Base-by-base conservation (phyloP, 2,329 filamentous ascomycete species). In the Bipolaris zeicola region DNA sequence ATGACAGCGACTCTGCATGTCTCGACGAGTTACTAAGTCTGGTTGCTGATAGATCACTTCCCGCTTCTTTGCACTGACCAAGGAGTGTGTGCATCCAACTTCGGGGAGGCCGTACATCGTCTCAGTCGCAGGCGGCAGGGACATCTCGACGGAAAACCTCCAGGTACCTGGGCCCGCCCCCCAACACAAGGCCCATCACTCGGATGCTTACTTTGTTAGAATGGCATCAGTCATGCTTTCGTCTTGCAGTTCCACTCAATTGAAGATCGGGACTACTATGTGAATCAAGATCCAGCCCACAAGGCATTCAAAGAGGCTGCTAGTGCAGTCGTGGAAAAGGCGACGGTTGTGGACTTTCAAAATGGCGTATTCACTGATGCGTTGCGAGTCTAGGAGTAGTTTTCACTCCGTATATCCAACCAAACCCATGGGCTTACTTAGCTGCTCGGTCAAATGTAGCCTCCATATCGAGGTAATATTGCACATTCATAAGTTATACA, bases 141-240 rank as follows among this genome's bases (percentile, higher is more conserved):
- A 74, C 44, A 74, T 65, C 26, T 74, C 72, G n/a, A 68, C 57
- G 52, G 71, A 75, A 53, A 62, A 64, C 18, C 57, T 71, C 36
- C 71, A 73, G 66, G 72, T 75, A 70, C 41, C 7, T 16, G 8
- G 24, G 26, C 42, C n/a, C 16, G 11, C 41, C n/a, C 39, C 11
- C 11, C 24, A 31, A 22, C 26, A 8, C 39, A 14, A 33, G 11
- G 2, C 14, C 5, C 83, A 82, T 82, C 2, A 14, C 20, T 24
- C 14, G 5, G 78, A 82, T 1, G 85, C 52, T 74, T 78, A 5
- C 76, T 79, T 79, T 31, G 13, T n/a, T 47, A 80, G 78, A 65
- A 73, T 50, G 77, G 76, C 14, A 64, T 79, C n/a, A 77, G 75
- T 22, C 77, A 80, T 53, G 79, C 73, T 2, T 81, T 80, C 50